A percentile compares a stretch with the other conserved stretches of the same genome.
These are phyloP conservation scores for Przewalskia tangutica DNA, from an alignment of 257 asterid genomes.

Conservation along the genomic window DNA sequence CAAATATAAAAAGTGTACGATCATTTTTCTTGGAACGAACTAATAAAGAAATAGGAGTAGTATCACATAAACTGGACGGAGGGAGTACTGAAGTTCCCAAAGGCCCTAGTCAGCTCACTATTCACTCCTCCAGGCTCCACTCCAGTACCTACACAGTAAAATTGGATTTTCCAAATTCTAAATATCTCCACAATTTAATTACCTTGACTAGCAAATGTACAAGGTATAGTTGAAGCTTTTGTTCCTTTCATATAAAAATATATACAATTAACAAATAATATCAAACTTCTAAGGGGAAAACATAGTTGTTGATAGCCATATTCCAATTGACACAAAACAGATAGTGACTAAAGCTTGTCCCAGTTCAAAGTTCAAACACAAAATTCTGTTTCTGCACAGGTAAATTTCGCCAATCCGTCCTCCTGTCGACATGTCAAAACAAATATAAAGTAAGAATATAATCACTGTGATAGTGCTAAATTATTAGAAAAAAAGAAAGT, in stretches of 20 bases:
- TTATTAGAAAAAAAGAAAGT: neutral
- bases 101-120: neutral
- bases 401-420: conserved; percentile 66
- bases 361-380: conserved; percentile 49
- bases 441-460: neutral
- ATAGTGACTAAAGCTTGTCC: conserved; percentile 67
- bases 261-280: neutral
- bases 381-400: conserved; percentile 43
- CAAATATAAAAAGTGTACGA: too few relatives aligned
- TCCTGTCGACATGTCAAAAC: conserved; percentile 26
- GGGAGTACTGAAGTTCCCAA: neutral
- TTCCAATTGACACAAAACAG: conserved; percentile 61
- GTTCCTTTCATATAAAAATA: neutral
- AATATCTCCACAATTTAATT: neutral
- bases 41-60: too few relatives aligned
- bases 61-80: too few relatives aligned
- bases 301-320: conserved; percentile 73
- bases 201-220: neutral
- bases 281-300: conserved; percentile 24
- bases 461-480: neutral
- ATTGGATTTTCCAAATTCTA: neutral
- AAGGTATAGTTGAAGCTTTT: neutral
- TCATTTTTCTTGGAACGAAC: too few relatives aligned
- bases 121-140: too few relatives aligned
- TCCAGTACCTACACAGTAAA: neutral